Percentiles rank a stretch among this genome's conserved stretches.
Conservation (phyloP, 805 yeast genomes). For the Ogataea salicorniae region DNA sequence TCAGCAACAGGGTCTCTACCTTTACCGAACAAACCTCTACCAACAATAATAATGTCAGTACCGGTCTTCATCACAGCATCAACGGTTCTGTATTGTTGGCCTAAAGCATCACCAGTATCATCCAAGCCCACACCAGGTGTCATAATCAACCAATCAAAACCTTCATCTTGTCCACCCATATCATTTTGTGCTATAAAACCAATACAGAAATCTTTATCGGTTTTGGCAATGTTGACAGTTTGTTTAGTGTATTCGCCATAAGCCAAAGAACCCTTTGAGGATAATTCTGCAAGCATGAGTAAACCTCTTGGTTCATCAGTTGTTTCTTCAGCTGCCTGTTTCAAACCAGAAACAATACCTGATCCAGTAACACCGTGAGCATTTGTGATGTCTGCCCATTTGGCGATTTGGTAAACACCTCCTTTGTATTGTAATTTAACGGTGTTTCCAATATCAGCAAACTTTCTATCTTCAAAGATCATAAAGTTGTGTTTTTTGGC, state of each 20-base stretch:
- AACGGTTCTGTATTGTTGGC: slow-evolving; percentile 95
- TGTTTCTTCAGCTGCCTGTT: slow-evolving; percentile 71
- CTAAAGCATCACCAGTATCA: slow-evolving; percentile 91
- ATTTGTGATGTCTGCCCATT: slow-evolving; percentile 96
- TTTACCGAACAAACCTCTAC: slow-evolving; percentile 92
- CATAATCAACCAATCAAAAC: slow-evolving; percentile 93
- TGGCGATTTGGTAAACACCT: slow-evolving; percentile 82
- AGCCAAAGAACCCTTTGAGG: slow-evolving; percentile 91
- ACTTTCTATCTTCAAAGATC: slow-evolving; percentile 95
- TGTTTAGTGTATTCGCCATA: slow-evolving; percentile 82
- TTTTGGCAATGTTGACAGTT: slow-evolving; percentile 81
- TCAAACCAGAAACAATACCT: slow-evolving; percentile 85
- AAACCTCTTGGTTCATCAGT: slow-evolving; percentile 80
- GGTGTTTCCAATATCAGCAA: slow-evolving; percentile 97
- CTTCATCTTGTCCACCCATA: slow-evolving; percentile 78
- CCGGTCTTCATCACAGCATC: slow-evolving; percentile 78
- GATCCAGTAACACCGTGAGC: slow-evolving; percentile 97
- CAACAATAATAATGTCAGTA: slow-evolving; percentile 96
- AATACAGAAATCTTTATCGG: slow-evolving; percentile 84
- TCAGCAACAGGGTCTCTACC: slow-evolving; percentile 88
- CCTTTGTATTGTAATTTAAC: slow-evolving; percentile 91
- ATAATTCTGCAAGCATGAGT: slow-evolving; percentile 91
- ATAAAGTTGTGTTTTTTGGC: slow-evolving; percentile 81
- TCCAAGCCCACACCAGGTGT: slow-evolving; percentile 99
- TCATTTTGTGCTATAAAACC: slow-evolving; percentile 94